These are phyloP conservation scores for Penicillium lagena DNA, from an alignment of 495 filamentous ascomycete genomes.

Conservation along the genomic window DNA sequence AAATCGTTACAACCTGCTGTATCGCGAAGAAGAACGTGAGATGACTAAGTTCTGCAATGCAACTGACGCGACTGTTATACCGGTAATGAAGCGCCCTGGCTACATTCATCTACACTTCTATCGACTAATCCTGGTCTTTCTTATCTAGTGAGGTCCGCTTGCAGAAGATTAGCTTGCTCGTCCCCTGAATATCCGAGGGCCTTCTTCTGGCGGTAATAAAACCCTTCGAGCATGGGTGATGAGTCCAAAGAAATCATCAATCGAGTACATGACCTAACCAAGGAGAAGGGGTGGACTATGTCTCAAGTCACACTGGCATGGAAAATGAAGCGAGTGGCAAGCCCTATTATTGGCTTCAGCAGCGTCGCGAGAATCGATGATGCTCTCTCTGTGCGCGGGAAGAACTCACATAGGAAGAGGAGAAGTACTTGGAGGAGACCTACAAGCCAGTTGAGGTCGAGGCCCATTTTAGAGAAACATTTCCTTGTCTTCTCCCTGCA, in stretches of 20 bases:
- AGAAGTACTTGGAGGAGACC: slow-evolving; percentile 50
- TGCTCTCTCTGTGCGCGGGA: slow-evolving; percentile 38
- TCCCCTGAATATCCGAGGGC: too few species aligned
- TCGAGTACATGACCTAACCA: slow-evolving; percentile 51
- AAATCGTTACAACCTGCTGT: slow-evolving; percentile 59
- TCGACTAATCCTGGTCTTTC: too few species aligned
- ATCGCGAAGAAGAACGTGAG: slow-evolving; percentile 65
- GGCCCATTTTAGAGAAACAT: slow-evolving; percentile 6
- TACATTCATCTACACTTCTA: too few species aligned
- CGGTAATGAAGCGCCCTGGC: too few species aligned
- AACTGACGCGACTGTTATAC: too few species aligned
- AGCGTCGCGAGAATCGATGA: slow-evolving; percentile 50
- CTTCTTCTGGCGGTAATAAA: too few species aligned
- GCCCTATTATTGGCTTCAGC: slow-evolving; percentile 54
- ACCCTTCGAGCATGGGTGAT: too few species aligned
- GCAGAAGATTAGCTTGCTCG: too few species aligned
- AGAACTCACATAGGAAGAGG: slow-evolving; percentile 47
- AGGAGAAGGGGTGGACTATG: slow-evolving; percentile 49
- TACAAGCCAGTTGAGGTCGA: slow-evolving; percentile 39
- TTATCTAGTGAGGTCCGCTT: too few species aligned
- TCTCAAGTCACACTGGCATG: slow-evolving; percentile 55
- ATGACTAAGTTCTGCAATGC: slow-evolving; percentile 33
- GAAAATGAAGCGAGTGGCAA: slow-evolving; percentile 42
- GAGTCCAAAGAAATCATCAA: slow-evolving; percentile 36
- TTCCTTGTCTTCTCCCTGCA: too few species aligned